Base-by-base conservation (phyloP, 2,329 filamentous ascomycete species). In the Exophiala oligosperma region DNA sequence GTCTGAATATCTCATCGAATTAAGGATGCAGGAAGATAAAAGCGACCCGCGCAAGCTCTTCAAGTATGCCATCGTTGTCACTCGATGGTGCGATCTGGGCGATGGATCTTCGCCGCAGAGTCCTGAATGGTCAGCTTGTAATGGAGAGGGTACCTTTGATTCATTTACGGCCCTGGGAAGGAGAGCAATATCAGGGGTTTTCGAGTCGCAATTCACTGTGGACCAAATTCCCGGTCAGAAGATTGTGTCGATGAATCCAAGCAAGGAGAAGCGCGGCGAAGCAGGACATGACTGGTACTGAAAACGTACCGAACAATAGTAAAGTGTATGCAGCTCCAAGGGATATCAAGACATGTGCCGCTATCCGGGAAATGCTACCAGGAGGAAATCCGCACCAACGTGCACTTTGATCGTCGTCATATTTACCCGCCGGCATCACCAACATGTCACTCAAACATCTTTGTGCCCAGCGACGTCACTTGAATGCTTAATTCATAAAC, bases 11-110 rank as follows among this genome's bases (percentile, higher is more conserved):
- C 71, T 87, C 9, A 75, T 86, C 49, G 84, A 87, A 67, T 68
- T 86, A 5, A 84, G 82, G 60, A 73, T 86, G 58, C 74, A 79
- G 1, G 84, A 87, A 69, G 83, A 86, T 61, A 77, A 72, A 48
- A 59, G 44, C 29, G 74, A 81, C 64, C 68, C 74, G 5, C 61
- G 71, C 38, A 66, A 74, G 9, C 70, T 74, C 2, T 87, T 87
- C 70, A 84, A 81, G 64, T 83, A 86, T 56, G 79, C 81, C 1
- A 77, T 87, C 54, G 77, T 84, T 3, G 80, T 86, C 3, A 86
- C 84, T 6, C 72, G 84, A 17, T 87, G 84, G 84, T 81, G 78
- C 60, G 84, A 87, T 69, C 68, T 87, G 14, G 84, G 84, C 1
- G 76, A 84, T 68, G 82, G 82, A 1, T 76, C 70, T 1, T 75